Evolutionary conservation across 2,329 filamentous ascomycete species (phyloP).

Genomic region (Pseudogymnoascus sp.): DNA sequence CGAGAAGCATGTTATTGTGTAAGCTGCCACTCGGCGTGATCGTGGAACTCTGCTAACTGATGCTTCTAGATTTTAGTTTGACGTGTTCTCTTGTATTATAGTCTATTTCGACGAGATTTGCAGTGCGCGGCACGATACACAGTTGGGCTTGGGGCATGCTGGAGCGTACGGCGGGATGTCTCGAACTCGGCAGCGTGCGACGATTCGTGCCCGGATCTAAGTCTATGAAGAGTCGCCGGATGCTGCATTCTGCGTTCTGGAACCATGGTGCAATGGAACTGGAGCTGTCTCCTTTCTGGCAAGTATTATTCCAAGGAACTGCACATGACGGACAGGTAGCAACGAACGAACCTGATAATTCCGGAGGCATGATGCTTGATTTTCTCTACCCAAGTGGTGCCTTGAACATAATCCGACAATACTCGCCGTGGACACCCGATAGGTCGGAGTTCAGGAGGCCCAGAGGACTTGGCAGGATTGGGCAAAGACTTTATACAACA

Average conservation of each 20-base stretch:
- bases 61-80: not conserved
- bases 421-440: constrained; percentile 21
- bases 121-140: constrained; percentile 2
- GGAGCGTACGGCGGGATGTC: constrained; percentile 49
- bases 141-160: constrained; percentile 40
- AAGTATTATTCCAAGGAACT: constrained; percentile 20
- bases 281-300: constrained; percentile 27
- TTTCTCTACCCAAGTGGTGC: constrained; percentile 35
- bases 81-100: constrained; percentile 8
- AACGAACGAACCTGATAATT: constrained; percentile 5
- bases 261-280: constrained; percentile 38
- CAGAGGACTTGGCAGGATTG: constrained; percentile 17
- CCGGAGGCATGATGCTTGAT: constrained; percentile 27
- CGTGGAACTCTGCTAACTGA: not conserved
- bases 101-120: constrained; percentile 6
- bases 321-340: constrained; percentile 14
- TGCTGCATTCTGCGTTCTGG: constrained; percentile 48
- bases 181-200: constrained; percentile 47
- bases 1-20: constrained; percentile 21
- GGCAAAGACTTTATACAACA: constrained; percentile 29
- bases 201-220: constrained; percentile 35
- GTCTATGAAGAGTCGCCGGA: constrained; percentile 33
- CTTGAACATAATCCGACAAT: constrained; percentile 29
- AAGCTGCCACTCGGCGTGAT: not conserved
- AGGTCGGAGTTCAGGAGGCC: constrained; percentile 20